phyloP scores from a whole-genome alignment of 176 grass and related monocot species.

The Tillandsia fasciculata region DNA sequence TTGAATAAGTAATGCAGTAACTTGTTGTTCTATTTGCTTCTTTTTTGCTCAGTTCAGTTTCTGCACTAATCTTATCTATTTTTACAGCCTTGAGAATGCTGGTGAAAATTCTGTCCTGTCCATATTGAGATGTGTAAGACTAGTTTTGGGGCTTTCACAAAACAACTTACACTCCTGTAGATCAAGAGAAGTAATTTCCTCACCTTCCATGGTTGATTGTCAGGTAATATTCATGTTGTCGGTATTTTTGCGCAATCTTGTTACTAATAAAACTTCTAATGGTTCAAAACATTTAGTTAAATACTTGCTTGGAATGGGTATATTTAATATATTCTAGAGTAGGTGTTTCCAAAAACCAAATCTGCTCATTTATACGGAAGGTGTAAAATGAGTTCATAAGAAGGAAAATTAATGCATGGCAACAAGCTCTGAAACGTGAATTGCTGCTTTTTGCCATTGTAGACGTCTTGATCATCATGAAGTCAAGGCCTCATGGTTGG shows the following conservation, averaged over 20 bases:
- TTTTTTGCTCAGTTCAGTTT: constrained; percentile 1
- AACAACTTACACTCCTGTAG: constrained; percentile 19
- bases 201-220: constrained; percentile 41
- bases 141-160: constrained; percentile 44
- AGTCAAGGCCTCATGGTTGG: no score
- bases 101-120: constrained; percentile 79
- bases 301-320: no score
- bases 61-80: constrained; percentile 11
- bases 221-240: constrained; percentile 37
- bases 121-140: constrained; percentile 70
- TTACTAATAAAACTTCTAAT: not conserved
- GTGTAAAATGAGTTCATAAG: no score
- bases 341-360: no score
- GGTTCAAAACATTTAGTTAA: no score
- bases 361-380: no score
- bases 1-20: not conserved
- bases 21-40: constrained; percentile 3
- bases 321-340: no score
- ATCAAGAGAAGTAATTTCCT: constrained; percentile 7
- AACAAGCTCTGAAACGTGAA: no score
- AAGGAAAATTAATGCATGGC: no score
- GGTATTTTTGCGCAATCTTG: not conserved
- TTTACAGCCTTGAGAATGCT: constrained; percentile 81
- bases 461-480: no score
- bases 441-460: no score